These are phyloP conservation scores for Ophiostoma pallidulum DNA, from an alignment of 2,329 filamentous ascomycete species.

Conservation along the genomic window DNA sequence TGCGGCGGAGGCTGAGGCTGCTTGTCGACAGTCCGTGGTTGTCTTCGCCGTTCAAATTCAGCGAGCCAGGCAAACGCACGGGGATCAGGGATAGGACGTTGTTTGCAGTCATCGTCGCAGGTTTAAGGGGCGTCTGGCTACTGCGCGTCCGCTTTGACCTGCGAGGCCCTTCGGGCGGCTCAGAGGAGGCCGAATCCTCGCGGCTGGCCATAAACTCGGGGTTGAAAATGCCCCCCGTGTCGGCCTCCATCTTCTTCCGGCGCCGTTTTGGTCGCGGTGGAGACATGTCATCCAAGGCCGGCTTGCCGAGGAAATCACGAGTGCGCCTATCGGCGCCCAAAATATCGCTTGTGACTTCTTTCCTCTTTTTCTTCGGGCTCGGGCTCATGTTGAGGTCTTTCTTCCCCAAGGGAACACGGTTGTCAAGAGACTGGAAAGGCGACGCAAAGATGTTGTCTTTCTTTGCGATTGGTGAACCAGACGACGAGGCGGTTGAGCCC, in stretches of 20 bases:
- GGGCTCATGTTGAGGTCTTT: constrained; percentile 30
- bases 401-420: constrained; percentile 24
- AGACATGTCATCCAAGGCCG: constrained; percentile 19
- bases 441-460: constrained; percentile 11
- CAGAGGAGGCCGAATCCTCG: not conserved
- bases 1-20: constrained; percentile 21
- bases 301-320: constrained; percentile 18
- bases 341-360: constrained; percentile 17
- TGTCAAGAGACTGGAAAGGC: constrained; percentile 2
- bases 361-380: constrained; percentile 30
- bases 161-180: constrained; percentile 2
- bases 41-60: constrained; percentile 20
- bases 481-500: constrained; percentile 20
- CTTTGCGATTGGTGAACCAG: constrained; percentile 23
- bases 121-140: constrained; percentile 18
- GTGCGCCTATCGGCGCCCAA: not conserved
- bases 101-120: constrained; percentile 20
- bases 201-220: constrained; percentile 17
- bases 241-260: constrained; percentile 22
- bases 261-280: constrained; percentile 23
- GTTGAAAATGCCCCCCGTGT: constrained; percentile 21
- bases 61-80: constrained; percentile 24
- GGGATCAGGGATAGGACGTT: constrained; percentile 24
- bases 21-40: constrained; percentile 13
- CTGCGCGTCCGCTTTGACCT: constrained; percentile 17